These are phyloP conservation scores for Phytophthora syringae DNA, from an alignment of 352 stramenopile species.

Conservation along the genomic window DNA sequence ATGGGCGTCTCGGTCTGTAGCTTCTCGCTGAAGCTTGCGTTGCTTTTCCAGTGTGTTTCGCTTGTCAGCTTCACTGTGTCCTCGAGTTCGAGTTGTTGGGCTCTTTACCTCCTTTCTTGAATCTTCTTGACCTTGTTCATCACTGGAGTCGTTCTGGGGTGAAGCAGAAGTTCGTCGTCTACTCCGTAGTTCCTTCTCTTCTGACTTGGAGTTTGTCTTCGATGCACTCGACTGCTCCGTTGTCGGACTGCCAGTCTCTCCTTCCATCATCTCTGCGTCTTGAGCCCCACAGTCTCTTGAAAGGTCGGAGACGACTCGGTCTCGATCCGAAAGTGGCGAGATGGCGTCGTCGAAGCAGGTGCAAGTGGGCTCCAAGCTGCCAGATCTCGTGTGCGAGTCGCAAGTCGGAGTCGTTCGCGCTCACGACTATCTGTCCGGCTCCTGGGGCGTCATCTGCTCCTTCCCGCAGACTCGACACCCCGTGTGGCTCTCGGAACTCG, in stretches of 20 bases:
- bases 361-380: constrained; percentile 74
- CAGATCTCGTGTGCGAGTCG: constrained; percentile 71
- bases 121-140: neutral
- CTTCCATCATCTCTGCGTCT: constrained; percentile 8
- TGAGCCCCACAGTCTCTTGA: constrained; percentile 27
- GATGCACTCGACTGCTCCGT: neutral
- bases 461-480: constrained; percentile 79
- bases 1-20: constrained; percentile 27
- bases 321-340: constrained; percentile 17
- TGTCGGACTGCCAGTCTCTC: neutral
- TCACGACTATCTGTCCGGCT: constrained; percentile 76
- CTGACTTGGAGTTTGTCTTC: constrained; percentile 3
- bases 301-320: constrained; percentile 24
- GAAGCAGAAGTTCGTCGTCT: constrained; percentile 11
- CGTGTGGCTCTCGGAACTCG: constrained; percentile 81
- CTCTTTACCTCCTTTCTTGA: neutral
- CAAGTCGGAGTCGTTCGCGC: constrained; percentile 74
- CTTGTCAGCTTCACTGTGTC: constrained; percentile 43
- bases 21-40: constrained; percentile 30
- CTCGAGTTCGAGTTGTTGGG: constrained; percentile 12
- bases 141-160: constrained; percentile 7
- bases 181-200: constrained; percentile 4
- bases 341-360: constrained; percentile 46
- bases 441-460: constrained; percentile 72
- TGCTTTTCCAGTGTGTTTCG: constrained; percentile 49